Percentiles rank a stretch among this genome's conserved stretches.
Conservation (phyloP, 192 early-diverging fungal genomes). For the Backusella mclennaniae region DNA sequence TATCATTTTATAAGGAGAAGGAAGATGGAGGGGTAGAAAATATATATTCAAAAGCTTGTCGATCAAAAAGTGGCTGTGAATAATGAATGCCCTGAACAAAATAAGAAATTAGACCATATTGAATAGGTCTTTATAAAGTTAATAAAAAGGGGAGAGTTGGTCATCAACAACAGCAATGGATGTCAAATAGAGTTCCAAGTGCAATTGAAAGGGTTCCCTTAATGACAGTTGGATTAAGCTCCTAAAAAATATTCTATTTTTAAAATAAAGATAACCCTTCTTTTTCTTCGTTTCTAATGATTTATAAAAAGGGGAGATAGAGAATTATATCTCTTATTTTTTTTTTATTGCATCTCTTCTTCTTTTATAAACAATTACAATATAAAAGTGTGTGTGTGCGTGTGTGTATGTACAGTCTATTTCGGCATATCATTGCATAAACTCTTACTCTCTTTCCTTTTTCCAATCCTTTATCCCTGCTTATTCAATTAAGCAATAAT, state of each 20-base stretch:
- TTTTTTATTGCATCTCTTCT: not conserved
- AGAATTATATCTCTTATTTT: not conserved
- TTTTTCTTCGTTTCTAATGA: too few relatives aligned
- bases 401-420: not conserved
- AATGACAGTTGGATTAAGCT: not conserved
- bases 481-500: constrained; percentile 8
- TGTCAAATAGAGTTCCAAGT: not conserved
- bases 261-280: not conserved
- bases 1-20: not conserved
- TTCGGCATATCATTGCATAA: not conserved
- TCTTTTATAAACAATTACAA: not conserved
- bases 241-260: not conserved
- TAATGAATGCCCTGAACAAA: not conserved
- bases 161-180: not conserved
- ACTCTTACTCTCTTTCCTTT: not conserved
- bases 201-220: not conserved
- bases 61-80: constrained; percentile 1
- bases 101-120: not conserved
- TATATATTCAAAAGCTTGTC: not conserved
- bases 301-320: not conserved
- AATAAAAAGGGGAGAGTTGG: not conserved
- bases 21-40: not conserved
- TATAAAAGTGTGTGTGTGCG: not conserved
- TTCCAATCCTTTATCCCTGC: not conserved
- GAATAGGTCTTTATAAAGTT: not conserved